Evolutionary conservation across 164 flowering plant genomes (phyloP).

Genomic region (Nelumbo lutea): DNA sequence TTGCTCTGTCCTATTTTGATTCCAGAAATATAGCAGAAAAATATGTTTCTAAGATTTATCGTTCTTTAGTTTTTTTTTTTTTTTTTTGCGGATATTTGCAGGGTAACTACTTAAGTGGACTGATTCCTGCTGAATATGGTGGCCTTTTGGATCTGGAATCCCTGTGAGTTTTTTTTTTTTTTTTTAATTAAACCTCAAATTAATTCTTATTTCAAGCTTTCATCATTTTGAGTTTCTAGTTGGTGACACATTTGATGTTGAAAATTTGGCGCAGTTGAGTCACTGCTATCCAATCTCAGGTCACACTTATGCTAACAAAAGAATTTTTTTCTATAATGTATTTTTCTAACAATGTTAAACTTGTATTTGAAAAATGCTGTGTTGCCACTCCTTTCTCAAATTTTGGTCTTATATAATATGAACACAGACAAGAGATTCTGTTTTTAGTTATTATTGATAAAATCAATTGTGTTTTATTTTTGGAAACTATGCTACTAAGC

Average conservation of each 20-base stretch:
- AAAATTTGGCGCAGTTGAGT: neutral
- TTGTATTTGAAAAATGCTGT: too few relatives aligned
- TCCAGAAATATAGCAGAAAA: neutral
- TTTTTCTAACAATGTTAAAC: too few relatives aligned
- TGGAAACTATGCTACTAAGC: too few relatives aligned
- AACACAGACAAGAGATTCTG: too few relatives aligned
- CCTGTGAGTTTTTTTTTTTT: conserved; percentile 49
- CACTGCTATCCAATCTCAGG: neutral
- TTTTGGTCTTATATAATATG: too few relatives aligned
- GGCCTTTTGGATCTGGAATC: conserved; percentile 49
- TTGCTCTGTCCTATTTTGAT: neutral
- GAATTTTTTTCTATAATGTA: neutral
- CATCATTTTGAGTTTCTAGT: neutral
- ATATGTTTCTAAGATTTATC: neutral
- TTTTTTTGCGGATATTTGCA: conserved; percentile 71
- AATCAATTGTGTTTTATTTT: too few relatives aligned
- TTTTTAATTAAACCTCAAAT: neutral
- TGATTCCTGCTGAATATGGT: conserved; percentile 70
- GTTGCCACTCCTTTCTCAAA: too few relatives aligned
- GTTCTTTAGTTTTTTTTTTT: neutral
- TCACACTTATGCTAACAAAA: neutral
- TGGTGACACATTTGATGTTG: neutral
- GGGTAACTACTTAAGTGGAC: conserved; percentile 83
- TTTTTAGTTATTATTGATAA: too few relatives aligned
- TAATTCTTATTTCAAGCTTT: neutral